These are phyloP conservation scores for Psilocybe tampanensis DNA, from an alignment of 768 basidiomycete genomes.

Conservation along the genomic window DNA sequence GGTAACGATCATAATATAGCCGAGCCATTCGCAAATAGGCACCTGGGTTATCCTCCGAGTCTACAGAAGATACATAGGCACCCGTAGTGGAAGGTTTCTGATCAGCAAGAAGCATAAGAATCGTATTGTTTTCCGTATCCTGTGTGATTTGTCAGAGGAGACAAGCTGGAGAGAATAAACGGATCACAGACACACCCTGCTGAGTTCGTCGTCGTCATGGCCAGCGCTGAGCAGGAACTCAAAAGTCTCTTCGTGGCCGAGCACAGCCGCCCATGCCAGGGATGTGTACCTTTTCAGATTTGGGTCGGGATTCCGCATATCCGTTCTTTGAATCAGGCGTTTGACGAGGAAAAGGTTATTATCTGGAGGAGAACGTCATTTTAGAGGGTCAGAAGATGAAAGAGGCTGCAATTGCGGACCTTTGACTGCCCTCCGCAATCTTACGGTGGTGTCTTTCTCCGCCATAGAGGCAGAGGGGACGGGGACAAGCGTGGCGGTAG, in stretches of 20 bases:
- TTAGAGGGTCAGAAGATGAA: background rate
- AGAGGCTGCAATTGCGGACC: constrained; percentile 39
- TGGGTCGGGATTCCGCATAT: constrained; percentile 90
- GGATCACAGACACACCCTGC: constrained; percentile 62
- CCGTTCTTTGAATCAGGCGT: constrained; percentile 81
- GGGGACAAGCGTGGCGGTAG: constrained; percentile 16
- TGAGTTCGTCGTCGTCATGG: constrained; percentile 93
- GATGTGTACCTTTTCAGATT: constrained; percentile 78
- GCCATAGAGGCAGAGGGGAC: constrained; percentile 53
- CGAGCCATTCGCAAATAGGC: constrained; percentile 86
- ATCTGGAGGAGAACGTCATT: constrained; percentile 49
- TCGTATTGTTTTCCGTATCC: constrained; percentile 93
- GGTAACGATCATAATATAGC: constrained; percentile 84
- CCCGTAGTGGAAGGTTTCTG: constrained; percentile 55
- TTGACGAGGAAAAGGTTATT: constrained; percentile 94
- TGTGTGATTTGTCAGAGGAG: constrained; percentile 30
- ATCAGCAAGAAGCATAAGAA: constrained; percentile 92
- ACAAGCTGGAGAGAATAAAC: background rate
- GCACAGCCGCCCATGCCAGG: constrained; percentile 87
- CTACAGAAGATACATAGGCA: constrained; percentile 47
- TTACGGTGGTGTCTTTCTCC: constrained; percentile 76
- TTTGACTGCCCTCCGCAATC: constrained; percentile 81
- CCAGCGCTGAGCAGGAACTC: constrained; percentile 85
- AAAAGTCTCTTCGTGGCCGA: constrained; percentile 91
- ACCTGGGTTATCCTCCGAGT: constrained; percentile 63